These are phyloP conservation scores for Fusarium sp. DNA, from an alignment of 2,329 filamentous ascomycete species.

Conservation along the genomic window DNA sequence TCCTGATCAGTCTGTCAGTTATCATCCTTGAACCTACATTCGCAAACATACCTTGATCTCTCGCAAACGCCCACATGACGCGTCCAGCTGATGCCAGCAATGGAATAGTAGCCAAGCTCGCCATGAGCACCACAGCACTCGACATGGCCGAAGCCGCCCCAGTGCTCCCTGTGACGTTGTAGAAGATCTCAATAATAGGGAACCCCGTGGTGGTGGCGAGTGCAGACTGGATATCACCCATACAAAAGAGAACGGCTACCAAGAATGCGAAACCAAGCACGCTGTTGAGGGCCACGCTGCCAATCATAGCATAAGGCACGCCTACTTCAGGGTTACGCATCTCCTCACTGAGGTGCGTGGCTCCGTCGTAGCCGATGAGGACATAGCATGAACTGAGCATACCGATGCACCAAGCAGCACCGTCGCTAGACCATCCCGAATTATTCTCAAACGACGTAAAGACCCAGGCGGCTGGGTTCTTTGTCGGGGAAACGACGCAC, in stretches of 20 bases:
- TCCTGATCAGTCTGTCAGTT: not conserved
- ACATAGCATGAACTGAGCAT: constrained; percentile 37
- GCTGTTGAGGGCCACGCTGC: constrained; percentile 22
- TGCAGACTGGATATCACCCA: constrained; percentile 21
- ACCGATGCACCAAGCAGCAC: constrained; percentile 34
- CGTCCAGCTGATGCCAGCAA: constrained; percentile 30
- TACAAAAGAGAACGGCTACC: constrained; percentile 25
- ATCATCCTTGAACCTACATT: too few species aligned
- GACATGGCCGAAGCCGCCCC: constrained; percentile 8
- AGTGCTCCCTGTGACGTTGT: constrained; percentile 14
- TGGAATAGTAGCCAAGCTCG: constrained; percentile 20
- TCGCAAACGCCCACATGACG: constrained; percentile 37
- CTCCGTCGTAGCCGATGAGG: constrained; percentile 31
- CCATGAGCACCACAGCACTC: constrained; percentile 16
- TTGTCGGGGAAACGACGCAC: constrained; percentile 16
- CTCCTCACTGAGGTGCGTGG: constrained; percentile 35
- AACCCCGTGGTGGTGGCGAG: constrained; percentile 23
- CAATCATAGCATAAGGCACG: constrained; percentile 29
- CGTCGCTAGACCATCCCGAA: constrained; percentile 30
- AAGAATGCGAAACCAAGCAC: constrained; percentile 27
- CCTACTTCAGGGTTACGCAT: constrained; percentile 29
- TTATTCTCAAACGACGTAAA: constrained; percentile 33
- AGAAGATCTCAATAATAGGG: constrained; percentile 34
- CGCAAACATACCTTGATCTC: constrained; percentile 23
- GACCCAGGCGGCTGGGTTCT: constrained; percentile 22